Percentiles rank a stretch among this genome's conserved stretches.
Evolutionary conservation across 2,329 filamentous ascomycete species (phyloP).

Genomic region (Aureobasidium pullulans): DNA sequence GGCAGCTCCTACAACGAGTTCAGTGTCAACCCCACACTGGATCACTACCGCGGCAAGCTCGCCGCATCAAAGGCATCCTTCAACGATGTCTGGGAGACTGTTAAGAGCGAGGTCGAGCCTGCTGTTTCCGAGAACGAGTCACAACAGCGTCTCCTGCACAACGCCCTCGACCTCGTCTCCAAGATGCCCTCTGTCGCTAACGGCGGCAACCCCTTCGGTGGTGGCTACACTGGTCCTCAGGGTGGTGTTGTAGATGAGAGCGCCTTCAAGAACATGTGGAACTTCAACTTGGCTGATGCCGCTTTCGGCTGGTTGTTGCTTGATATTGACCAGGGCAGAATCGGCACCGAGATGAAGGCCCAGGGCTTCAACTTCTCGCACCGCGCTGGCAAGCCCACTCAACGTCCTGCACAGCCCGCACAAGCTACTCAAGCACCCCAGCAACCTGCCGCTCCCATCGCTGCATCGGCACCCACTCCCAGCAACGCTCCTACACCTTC

Average conservation of each 20-base stretch:
- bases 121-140: conserved; percentile 90
- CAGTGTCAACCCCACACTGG: conserved; percentile 93
- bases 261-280: conserved; percentile 99
- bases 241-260: conserved; percentile 94
- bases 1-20: conserved; percentile 99
- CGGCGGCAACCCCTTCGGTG: conserved; percentile 93
- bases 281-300: conserved; percentile 96
- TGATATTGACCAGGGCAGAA: conserved; percentile 89
- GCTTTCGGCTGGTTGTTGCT: conserved; percentile 94
- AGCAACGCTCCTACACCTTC: conserved; percentile 33
- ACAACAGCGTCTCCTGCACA: conserved; percentile 84
- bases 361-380: conserved; percentile 99
- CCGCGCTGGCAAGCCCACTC: conserved; percentile 65
- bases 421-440: conserved; percentile 29
- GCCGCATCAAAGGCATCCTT: conserved; percentile 97
- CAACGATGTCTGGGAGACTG: conserved; percentile 98
- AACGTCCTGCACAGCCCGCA: conserved; percentile 30
- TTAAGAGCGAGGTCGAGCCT: conserved; percentile 90
- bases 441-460: conserved; percentile 30
- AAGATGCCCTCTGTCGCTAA: conserved; percentile 97
- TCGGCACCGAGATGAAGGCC: conserved; percentile 96
- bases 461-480: conserved; percentile 30
- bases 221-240: conserved; percentile 64
- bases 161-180: conserved; percentile 86
- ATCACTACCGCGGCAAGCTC: conserved; percentile 97